Evolutionary conservation across 2,329 filamentous ascomycete genomes (phyloP).

Genomic region (Lasiodiplodia citricola): DNA sequence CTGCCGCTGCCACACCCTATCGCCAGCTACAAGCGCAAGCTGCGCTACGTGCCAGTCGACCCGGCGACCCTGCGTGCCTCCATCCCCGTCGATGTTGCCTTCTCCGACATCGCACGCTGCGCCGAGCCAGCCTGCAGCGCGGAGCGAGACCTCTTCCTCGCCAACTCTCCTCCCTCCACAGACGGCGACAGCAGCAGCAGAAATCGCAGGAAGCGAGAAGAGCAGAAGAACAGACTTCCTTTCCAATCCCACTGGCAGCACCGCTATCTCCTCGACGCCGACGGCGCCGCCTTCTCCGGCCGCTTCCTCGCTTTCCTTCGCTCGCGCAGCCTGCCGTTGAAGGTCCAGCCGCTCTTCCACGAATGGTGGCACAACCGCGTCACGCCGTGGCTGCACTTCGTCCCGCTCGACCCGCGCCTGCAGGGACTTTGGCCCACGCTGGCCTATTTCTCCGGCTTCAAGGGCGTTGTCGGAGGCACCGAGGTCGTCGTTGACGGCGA

Average conservation of each 20-base stretch:
- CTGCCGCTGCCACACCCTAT: conserved; percentile 38
- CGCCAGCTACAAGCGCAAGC: conserved; percentile 64
- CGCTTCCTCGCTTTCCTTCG: conserved; percentile 69
- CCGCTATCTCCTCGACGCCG: conserved; percentile 74
- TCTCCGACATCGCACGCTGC: conserved; percentile 65
- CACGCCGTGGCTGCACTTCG: conserved; percentile 78
- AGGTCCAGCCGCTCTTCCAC: conserved; percentile 70
- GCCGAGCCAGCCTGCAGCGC: conserved; percentile 57
- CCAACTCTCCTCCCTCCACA: too few relatives aligned
- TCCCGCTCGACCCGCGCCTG: conserved; percentile 73
- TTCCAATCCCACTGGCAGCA: conserved; percentile 67
- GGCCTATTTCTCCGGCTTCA: conserved; percentile 70
- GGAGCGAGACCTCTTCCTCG: conserved; percentile 54
- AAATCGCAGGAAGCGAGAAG: conserved; percentile 30
- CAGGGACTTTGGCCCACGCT: conserved; percentile 76
- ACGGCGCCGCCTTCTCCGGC: conserved; percentile 70
- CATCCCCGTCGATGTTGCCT: conserved; percentile 62
- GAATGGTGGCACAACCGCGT: conserved; percentile 81
- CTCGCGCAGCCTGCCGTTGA: conserved; percentile 71
- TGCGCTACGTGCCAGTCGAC: conserved; percentile 62
- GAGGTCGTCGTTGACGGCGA: not conserved
- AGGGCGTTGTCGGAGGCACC: not conserved
- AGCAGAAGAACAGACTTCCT: conserved; percentile 38
- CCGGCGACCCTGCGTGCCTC: conserved; percentile 60
- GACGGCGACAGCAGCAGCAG: conserved; percentile 35